phyloP scores from a whole-genome alignment of 2,329 filamentous ascomycete genomes.

The Macrophomina phaseolina region DNA sequence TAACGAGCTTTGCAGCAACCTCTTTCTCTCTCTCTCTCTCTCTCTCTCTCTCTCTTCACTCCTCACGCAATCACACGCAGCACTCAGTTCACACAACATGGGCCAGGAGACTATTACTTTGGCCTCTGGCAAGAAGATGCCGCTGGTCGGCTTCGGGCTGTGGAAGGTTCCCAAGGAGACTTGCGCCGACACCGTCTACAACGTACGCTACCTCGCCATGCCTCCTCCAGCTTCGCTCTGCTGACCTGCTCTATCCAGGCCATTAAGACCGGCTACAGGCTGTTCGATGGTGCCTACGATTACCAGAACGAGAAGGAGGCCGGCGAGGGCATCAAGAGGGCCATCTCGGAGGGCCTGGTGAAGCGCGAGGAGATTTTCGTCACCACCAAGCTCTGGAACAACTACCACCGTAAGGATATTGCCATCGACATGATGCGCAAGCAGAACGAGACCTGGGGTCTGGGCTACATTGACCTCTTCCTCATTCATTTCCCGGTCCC shows the following conservation, averaged over 20 bases:
- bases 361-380: conserved; percentile 90
- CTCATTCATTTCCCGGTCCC: conserved; percentile 89
- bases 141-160: conserved; percentile 76
- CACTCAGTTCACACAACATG: conserved; percentile 27
- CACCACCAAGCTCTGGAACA: conserved; percentile 92
- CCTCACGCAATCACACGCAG: neutral
- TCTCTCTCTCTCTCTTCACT: no score
- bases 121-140: conserved; percentile 71
- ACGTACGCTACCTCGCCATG: conserved; percentile 47
- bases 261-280: conserved; percentile 46
- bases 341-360: conserved; percentile 80
- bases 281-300: conserved; percentile 57
- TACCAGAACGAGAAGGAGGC: conserved; percentile 84
- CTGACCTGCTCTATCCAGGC: conserved; percentile 32
- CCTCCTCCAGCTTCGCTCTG: neutral
- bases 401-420: conserved; percentile 80
- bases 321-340: conserved; percentile 76
- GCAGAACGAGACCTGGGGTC: conserved; percentile 77
- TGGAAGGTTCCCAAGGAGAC: conserved; percentile 83
- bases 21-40: neutral
- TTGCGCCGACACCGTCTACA: conserved; percentile 78
- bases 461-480: conserved; percentile 92
- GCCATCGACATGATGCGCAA: conserved; percentile 77
- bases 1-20: neutral
- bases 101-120: conserved; percentile 61